Base-by-base conservation (phyloP, 163 green algal genomes). In the Coccomyxa subellipsoidea region DNA sequence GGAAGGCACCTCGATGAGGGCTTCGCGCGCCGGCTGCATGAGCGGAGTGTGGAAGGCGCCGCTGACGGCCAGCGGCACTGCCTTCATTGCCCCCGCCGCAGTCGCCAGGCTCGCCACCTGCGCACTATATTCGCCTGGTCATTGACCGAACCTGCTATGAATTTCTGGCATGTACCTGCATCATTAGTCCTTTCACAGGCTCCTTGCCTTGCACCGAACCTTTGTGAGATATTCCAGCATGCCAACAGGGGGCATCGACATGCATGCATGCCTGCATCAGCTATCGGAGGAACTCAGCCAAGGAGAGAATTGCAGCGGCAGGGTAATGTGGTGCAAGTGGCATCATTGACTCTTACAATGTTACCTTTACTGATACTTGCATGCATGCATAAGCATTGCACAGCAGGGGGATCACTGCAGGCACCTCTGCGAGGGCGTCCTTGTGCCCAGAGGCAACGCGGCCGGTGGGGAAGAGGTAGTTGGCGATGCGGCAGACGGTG, bases 11-110 rank as follows among this genome's bases (percentile, higher is more conserved):
- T 94, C 80, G 9, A 83, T 76, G 29, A 98, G 89, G 8, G 89
- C 87, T 9, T 94, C 89, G 3, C 84, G 80, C 2, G 95, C 95
- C 18, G 93, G 90, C 25, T 90, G 77, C 95, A 98, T 98, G 53
- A 98, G 88, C 38, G 85, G 40, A 0, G 95, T 98, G 91, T 98
- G 95, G 90, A 98, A 98, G 59, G 94, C 95, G 40, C 95, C 95
- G 35, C 85, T 93, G 34, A 98, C 95, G 12, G 92, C 89, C 78
- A 98, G 82, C 27, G 85, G 84, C 59, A 88, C 82, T 8, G 88
- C 91, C 87, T 98, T 98, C 37, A 98, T 87, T 4, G 95, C 95
- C 27, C 94, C 94, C 54, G 85, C 85, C 4, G 66, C 66, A 32
- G 66, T 73, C 66, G 66, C 66, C 66, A 73, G n/a, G 10, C 8